A percentile compares a stretch with the other conserved stretches of the same genome.
These are phyloP conservation scores for rapeseed (Brassica napus) DNA, from an alignment of 345 rosid species.

Conservation along the genomic window Da-Ae NC_063446.1:10844001-10844500, in stretches of 20 bases:
- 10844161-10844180: not conserved
- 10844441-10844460: not conserved
- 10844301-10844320: not conserved
- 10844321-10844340: constrained; percentile 1
- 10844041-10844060: no score
- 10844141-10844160: not conserved
- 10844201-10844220: not conserved
- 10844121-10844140: not conserved
- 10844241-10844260: not conserved
- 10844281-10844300: not conserved
- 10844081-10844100: not conserved
- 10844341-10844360: constrained; percentile 1
- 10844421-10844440: not conserved
- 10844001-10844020: no score
- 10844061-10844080: not conserved
- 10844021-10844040: no score
- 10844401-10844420: not conserved
- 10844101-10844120: not conserved
- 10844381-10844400: not conserved
- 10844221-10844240: no score
- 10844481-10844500: not conserved
- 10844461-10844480: not conserved
- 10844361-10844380: not conserved
- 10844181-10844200: not conserved
- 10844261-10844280: not conserved